Evolutionary conservation across 1,139 yeast species (phyloP), one percentile per base, ranked within the genome.

Genomic region (Taphrina pruni): DNA sequence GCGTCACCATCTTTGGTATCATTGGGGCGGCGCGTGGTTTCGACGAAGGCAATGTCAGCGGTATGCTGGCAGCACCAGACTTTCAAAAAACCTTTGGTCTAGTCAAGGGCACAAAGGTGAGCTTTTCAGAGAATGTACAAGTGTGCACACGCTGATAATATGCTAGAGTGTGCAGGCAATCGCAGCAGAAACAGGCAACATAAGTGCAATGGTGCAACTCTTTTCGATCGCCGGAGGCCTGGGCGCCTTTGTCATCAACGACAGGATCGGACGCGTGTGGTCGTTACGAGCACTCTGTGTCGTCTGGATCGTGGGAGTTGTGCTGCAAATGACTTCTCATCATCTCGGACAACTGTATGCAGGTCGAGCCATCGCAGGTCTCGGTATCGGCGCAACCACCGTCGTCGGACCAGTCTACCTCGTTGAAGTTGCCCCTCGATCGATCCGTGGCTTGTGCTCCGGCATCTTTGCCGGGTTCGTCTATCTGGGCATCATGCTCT

Each of bases 1-100:
- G 60, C 11, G 82, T 86, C 12, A 78, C 84, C 61, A 82, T 85
- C 3, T 86, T 85, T 77, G 89, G 89, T 58, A 75, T 86, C 36
- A 77, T 85, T 68, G 89, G 89, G 12, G 81, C 85, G 36, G 87
- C 87, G 11, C 78, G 89, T 76, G 89, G 89, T 17, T 82, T 81
- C 68, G 89, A 86, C 76, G 89, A 86, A 77, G 89, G 89, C 62
- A 78, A 79, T 71, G 78, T 78, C 58, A 76, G 85, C n/a, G 87
- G 86, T 9, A 77, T 81, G 69, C 1, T 78, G 82, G 50, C 81
- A 84, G 2, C 86, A 82, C 72, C 75, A 75, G 1, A 78, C 85
- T 0, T 86, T 86, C 75, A 76, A 75, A 58, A 65, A 74, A 1
- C 79, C 77, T 71, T 85, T 32, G 86, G 84, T 72, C 74, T 77